Base-by-base conservation (phyloP, 495 filamentous ascomycete genomes). In the Delitschia confertaspora region DNA sequence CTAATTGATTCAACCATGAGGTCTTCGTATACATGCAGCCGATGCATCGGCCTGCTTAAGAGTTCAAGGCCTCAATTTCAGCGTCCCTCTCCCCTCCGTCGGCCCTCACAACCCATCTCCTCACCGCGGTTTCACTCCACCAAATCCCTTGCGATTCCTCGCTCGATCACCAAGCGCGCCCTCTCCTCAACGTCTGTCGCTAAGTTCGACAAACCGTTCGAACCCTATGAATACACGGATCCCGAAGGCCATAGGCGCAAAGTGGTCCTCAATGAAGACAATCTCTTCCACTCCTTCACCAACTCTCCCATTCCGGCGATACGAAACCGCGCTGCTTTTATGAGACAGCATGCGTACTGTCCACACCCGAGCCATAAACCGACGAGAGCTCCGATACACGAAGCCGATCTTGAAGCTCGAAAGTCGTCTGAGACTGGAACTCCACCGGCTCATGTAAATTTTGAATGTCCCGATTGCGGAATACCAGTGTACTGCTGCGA, bases 391-490 rank as follows among this genome's bases (percentile, higher is more conserved):
- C 67, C 79, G 3, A 64, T 64, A 39, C 74, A 68, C 4, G 77
- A 79, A 3, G 65, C 74, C 39, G 79, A 82, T 45, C 70, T 76
- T 8, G 78, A 82, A 63, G 63, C 66, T 30, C 66, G 73, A 43
- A 75, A 77, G 53, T 51, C 58, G 20, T 51, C 63, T 24, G 58
- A 51, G n/a, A 64, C 68, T n/a, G 72, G 67, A 33, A 56, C 70
- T 27, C 71, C 84, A 2, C 81, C 88, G 3, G 74, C 74, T 6
- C 86, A 91, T 63, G 83, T 94, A 45, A 73, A 80, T 40, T 93
- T 89, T 61, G 93, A 95, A 65, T 99, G 91, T 54, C 87, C 88
- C 7, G 91, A 96, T 65, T 99, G 91, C 55, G 91, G 91, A 14
- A 80, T 96, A 17, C 91, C 91, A 1, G 76, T 93, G 0, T 93